These are phyloP conservation scores for Glycine soja DNA, from an alignment of 306 rosid genomes.

Conservation along the genomic window DNA sequence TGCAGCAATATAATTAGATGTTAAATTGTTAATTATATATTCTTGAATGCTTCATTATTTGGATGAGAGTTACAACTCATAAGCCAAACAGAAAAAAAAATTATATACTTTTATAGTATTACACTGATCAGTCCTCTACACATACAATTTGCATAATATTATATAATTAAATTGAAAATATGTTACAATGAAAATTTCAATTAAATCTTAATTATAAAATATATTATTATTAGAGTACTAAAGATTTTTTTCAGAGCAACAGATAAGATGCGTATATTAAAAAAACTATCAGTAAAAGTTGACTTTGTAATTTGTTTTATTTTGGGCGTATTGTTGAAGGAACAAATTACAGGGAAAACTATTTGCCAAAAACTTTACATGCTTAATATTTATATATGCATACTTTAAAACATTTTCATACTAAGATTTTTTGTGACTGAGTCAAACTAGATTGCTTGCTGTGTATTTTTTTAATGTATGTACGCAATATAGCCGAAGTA, in stretches of 20 bases:
- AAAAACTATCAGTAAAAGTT: conserved; percentile 2
- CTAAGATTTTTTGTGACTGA: not conserved
- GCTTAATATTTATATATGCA: not conserved
- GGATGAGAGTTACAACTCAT: not conserved
- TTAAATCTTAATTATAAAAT: not conserved
- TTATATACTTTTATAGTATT: not conserved
- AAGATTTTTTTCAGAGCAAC: not conserved
- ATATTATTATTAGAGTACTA: not conserved
- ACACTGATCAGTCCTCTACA: not conserved
- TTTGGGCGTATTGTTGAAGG: not conserved
- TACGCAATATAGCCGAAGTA: not conserved
- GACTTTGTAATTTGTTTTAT: not conserved
- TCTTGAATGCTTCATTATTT: not conserved
- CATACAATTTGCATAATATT: not conserved
- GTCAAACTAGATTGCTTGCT: conserved; percentile 45
- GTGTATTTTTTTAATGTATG: not conserved
- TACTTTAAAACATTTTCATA: not conserved
- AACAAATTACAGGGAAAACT: not conserved
- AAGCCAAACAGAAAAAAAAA: not conserved
- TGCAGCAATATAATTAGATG: too few relatives aligned
- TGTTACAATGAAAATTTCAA: not conserved
- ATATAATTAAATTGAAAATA: not conserved
- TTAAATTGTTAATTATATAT: not conserved
- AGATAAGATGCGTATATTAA: not conserved
- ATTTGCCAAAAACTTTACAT: not conserved